These are phyloP conservation scores for Magnaporthiopsis incrustans DNA, from an alignment of 2,329 filamentous ascomycete species.

Conservation along the genomic window DNA sequence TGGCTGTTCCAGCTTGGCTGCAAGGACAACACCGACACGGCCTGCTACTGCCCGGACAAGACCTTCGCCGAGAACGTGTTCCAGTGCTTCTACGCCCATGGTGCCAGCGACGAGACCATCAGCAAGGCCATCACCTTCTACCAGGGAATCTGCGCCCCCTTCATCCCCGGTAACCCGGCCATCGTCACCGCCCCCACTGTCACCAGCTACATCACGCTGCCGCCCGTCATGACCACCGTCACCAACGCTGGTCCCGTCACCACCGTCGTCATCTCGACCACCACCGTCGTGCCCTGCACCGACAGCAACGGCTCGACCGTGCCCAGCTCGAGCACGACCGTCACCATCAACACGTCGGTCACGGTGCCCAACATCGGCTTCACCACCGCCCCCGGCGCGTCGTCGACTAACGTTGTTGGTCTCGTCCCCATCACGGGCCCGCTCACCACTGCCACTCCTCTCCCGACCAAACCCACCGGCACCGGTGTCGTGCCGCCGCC, in stretches of 20 bases:
- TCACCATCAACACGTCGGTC: conserved; percentile 37
- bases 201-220: conserved; percentile 51
- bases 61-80: conserved; percentile 74
- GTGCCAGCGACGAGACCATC: conserved; percentile 56
- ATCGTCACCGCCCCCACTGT: conserved; percentile 67
- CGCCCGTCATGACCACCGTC: conserved; percentile 27
- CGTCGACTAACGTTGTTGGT: conserved; percentile 20
- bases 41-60: conserved; percentile 79
- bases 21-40: conserved; percentile 71
- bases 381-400: conserved; percentile 24
- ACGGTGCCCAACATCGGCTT: conserved; percentile 47
- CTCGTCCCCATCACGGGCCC: conserved; percentile 32
- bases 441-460: conserved; percentile 16
- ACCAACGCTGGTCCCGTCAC: conserved; percentile 35
- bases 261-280: conserved; percentile 40
- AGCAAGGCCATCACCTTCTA: conserved; percentile 71
- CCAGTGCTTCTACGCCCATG: conserved; percentile 72
- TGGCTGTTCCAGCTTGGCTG: conserved; percentile 72
- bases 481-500: conserved; percentile 20
- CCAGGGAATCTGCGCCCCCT: conserved; percentile 80
- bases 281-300: conserved; percentile 42
- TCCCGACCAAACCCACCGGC: conserved; percentile 20
- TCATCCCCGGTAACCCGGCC: conserved; percentile 69
- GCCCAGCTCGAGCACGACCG: conserved; percentile 41
- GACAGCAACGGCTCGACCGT: conserved; percentile 37